Evolutionary conservation across 192 early-diverging fungal genomes (phyloP), one percentile per base, ranked within the genome.

Genomic region (Mortierella claussenii): DNA sequence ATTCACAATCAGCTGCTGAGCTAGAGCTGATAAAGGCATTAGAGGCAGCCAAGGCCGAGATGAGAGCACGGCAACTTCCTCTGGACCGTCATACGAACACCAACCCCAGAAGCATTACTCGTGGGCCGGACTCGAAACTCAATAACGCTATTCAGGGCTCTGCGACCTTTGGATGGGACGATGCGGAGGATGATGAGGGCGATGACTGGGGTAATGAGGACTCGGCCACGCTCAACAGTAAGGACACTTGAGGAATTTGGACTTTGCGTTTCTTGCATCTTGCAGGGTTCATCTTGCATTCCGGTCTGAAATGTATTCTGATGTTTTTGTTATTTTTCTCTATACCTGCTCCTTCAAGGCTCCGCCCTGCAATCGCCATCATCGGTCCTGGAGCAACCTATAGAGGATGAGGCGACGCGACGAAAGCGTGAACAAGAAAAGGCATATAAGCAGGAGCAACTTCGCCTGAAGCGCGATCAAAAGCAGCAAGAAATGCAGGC

Each of bases 401-500:
- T 56, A 1, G 73, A 76, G 45, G 64, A 67, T 33, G 73, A 66
- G 13, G 57, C 42, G 8, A 62, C 63, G 26, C 37, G 58, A 12
- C 15, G 34, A 34, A 54, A 50, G 47, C 57, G 59, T 34, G 73
- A 76, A 49, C 40, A 48, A 33, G 73, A 55, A 34, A 59, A 56
- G 30, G 45, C 52, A 10, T 58, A 76, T 24, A 76, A 76, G 52
- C 64, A 76, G 47, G 73, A 76, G 40, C 73, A 76, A 27, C 53
- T 76, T 24, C 63, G 64, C 8, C 23, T 33, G 46, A 76, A 76
- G 44, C 64, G 73, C n/a, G 73, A 76, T 30, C 73, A 76, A 15
- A 76, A 76, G 47, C 73, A 76, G 36, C 73, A 76, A 26, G 73
- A 76, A 44, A 76, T 76, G 73, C 58, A 61, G 32, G 73, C 64